These are phyloP conservation scores for Vaccinium macrocarpon DNA, from an alignment of 148 eudicot species.

Conservation along the genomic window DNA sequence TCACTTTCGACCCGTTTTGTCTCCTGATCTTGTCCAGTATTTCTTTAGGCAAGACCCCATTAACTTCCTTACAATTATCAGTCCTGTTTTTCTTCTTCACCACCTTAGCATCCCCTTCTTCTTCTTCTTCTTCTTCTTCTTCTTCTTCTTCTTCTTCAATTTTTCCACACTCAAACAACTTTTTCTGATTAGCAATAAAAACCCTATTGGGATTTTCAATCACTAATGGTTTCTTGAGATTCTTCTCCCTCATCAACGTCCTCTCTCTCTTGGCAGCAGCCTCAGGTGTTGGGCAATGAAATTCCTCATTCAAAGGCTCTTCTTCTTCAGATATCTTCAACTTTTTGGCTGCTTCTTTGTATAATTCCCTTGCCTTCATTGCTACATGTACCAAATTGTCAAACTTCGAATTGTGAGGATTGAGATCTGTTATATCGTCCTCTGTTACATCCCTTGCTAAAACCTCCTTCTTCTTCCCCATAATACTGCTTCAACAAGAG, in stretches of 20 bases:
- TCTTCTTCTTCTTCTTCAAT: background rate
- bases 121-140: background rate
- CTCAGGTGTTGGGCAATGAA: background rate
- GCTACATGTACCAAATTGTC: background rate
- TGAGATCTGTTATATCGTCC: background rate
- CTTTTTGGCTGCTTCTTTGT: background rate
- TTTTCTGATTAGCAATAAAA: no score
- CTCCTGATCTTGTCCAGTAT: background rate
- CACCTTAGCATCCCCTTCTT: background rate
- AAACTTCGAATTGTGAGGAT: no score
- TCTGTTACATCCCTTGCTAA: background rate
- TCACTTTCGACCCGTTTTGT: background rate
- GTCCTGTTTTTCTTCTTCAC: background rate
- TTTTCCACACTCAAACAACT: background rate
- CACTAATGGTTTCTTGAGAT: background rate
- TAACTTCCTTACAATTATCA: background rate
- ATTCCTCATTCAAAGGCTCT: background rate
- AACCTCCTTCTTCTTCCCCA: background rate
- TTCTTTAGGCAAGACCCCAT: background rate
- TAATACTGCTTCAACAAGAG: no score
- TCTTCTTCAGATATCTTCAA: background rate
- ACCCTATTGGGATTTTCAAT: background rate
- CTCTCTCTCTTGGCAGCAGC: background rate
- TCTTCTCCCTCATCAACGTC: background rate
- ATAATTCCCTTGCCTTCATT: background rate